Conservation (phyloP, 108 stramenopile species). For the Cyclotella kingstonii region DNA sequence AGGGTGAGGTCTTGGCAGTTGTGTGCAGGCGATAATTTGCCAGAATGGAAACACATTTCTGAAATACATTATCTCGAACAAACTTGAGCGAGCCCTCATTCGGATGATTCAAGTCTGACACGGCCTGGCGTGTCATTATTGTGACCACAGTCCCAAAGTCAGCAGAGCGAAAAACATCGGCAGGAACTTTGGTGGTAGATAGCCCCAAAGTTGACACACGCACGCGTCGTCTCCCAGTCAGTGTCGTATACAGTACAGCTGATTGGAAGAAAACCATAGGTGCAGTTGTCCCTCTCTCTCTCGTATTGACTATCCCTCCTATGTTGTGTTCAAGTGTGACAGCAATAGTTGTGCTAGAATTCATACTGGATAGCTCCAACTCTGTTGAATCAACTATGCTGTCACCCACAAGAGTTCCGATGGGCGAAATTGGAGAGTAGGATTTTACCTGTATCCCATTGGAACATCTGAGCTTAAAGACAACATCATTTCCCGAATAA, state of each 20-base stretch:
- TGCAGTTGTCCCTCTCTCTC: constrained; percentile 23
- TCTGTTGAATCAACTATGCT: constrained; percentile 54
- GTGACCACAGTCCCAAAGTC: constrained; percentile 65
- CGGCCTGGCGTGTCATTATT: constrained; percentile 50
- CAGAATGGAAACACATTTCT: constrained; percentile 61
- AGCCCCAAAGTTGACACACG: constrained; percentile 83
- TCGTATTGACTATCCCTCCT: constrained; percentile 54
- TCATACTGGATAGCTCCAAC: constrained; percentile 59
- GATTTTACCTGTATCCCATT: constrained; percentile 65
- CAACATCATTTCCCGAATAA: constrained; percentile 57
- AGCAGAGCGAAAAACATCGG: constrained; percentile 53
- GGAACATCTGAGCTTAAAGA: constrained; percentile 82
- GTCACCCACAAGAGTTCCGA: constrained; percentile 29
- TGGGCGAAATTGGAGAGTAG: constrained; percentile 33
- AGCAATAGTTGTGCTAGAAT: constrained; percentile 67
- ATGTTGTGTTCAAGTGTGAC: constrained; percentile 72
- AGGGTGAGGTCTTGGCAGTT: constrained; percentile 52
- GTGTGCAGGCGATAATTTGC: constrained; percentile 72
- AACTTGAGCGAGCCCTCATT: constrained; percentile 33
- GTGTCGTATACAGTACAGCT: constrained; percentile 74
- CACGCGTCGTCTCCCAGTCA: constrained; percentile 66
- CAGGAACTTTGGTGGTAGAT: constrained; percentile 29
- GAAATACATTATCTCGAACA: constrained; percentile 51
- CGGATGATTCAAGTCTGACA: constrained; percentile 29
- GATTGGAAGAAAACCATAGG: constrained; percentile 71